Percentiles rank a stretch among this genome's conserved stretches.
These are phyloP conservation scores for Picochlorum sp. DNA, from an alignment of 139 green algal species.

Conservation along the genomic window DNA sequence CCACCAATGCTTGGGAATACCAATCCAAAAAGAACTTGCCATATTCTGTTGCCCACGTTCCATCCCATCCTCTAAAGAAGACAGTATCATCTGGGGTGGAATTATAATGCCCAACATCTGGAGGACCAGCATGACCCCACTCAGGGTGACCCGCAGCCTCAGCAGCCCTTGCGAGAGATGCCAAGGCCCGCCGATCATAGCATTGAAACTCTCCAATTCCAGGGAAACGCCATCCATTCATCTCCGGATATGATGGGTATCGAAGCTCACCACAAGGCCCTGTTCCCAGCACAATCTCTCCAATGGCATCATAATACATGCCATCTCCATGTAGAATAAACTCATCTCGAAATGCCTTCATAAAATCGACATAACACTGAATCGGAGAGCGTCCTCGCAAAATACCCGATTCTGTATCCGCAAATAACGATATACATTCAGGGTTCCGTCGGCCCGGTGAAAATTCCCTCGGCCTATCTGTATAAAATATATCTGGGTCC, in stretches of 20 bases:
- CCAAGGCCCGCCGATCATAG: conserved; percentile 45
- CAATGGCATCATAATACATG: conserved; percentile 36
- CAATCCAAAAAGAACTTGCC: conserved; percentile 52
- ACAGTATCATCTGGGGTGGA: conserved; percentile 39
- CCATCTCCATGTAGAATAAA: conserved; percentile 37
- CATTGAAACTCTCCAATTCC: conserved; percentile 74
- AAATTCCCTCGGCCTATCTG: conserved; percentile 54
- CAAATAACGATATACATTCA: conserved; percentile 77
- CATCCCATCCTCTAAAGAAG: conserved; percentile 48
- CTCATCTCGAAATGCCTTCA: conserved; percentile 57
- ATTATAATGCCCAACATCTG: conserved; percentile 49
- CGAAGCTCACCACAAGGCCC: conserved; percentile 58
- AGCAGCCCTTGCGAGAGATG: conserved; percentile 35
- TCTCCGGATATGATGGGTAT: conserved; percentile 64
- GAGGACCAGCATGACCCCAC: conserved; percentile 47
- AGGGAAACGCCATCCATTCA: conserved; percentile 79
- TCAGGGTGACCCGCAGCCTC: conserved; percentile 36
- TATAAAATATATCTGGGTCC: conserved; percentile 83
- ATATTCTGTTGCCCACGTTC: conserved; percentile 65
- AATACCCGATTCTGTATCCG: conserved; percentile 56
- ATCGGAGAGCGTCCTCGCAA: conserved; percentile 50
- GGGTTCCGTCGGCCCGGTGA: conserved; percentile 50
- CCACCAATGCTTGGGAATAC: conserved; percentile 40
- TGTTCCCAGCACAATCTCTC: conserved; percentile 70
- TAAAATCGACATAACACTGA: conserved; percentile 84